Conservation (phyloP, 2,329 filamentous ascomycete genomes). For the Neocucurbitaria cava region DNA sequence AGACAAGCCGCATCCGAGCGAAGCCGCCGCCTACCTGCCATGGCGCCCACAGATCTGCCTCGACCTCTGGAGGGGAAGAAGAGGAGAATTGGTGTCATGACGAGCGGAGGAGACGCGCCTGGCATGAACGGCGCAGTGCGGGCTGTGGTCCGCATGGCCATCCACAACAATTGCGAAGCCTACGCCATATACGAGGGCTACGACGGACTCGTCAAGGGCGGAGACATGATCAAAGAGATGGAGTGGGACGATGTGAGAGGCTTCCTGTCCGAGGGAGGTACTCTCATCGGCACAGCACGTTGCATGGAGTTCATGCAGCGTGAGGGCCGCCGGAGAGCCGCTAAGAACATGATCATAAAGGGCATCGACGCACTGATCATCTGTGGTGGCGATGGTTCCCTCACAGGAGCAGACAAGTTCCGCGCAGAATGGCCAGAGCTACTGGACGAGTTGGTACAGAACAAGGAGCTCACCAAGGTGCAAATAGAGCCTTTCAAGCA, state of each 20-base stretch:
- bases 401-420: slow-evolving; percentile 95
- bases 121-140: slow-evolving; percentile 94
- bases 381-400: slow-evolving; percentile 87
- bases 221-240: slow-evolving; percentile 86
- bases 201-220: slow-evolving; percentile 89
- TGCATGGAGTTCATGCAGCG: slow-evolving; percentile 94
- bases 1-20: neutral
- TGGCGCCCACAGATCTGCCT: slow-evolving; percentile 42
- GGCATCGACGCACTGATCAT: slow-evolving; percentile 97
- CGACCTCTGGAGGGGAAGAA: slow-evolving; percentile 56
- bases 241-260: slow-evolving; percentile 93
- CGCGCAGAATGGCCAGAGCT: slow-evolving; percentile 90
- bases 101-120: slow-evolving; percentile 90
- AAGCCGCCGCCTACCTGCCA: slow-evolving; percentile 10
- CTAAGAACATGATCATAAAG: slow-evolving; percentile 91
- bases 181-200: slow-evolving; percentile 82
- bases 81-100: slow-evolving; percentile 85
- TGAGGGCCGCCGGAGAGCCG: slow-evolving; percentile 79
- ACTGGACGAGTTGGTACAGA: slow-evolving; percentile 81
- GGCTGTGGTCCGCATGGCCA: slow-evolving; percentile 88
- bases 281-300: slow-evolving; percentile 91
- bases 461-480: slow-evolving; percentile 71
- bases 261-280: slow-evolving; percentile 92
- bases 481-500: slow-evolving; percentile 80
- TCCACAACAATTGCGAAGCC: slow-evolving; percentile 69